These are phyloP conservation scores for Suillus luteus DNA, from an alignment of 768 basidiomycete species.

Conservation along the genomic window DNA sequence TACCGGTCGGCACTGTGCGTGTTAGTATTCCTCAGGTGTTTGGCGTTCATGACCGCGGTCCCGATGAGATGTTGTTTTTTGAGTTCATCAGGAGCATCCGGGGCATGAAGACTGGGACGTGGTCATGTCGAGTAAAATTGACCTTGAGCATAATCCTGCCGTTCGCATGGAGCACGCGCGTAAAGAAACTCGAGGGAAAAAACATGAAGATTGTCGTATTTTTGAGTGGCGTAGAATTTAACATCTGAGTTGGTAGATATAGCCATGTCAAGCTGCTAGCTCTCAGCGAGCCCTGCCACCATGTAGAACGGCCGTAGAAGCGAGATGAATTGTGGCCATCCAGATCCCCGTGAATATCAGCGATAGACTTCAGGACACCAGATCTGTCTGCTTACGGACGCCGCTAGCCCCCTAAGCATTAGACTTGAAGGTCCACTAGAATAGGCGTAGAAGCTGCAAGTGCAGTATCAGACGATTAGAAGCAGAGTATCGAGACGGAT, in stretches of 20 bases:
- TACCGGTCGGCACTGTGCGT: not conserved
- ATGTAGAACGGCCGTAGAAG: not conserved
- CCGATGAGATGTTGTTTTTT: not conserved
- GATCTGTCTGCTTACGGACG: not conserved
- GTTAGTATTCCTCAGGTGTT: not conserved
- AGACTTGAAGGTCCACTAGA: not conserved
- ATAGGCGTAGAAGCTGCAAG: not conserved
- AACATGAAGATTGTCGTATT: not conserved
- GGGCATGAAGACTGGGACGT: not conserved
- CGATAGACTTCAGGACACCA: not conserved
- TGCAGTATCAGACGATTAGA: not conserved
- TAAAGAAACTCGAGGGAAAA: not conserved
- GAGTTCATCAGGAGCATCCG: not conserved
- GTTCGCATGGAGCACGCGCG: slow-evolving; percentile 1
- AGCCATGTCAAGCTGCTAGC: not conserved
- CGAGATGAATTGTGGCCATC: not conserved
- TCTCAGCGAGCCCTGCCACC: not conserved
- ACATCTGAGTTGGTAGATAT: not conserved
- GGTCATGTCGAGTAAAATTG: not conserved
- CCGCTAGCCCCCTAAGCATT: not conserved
- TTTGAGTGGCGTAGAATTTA: not conserved
- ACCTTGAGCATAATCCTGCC: not conserved
- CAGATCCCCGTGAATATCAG: not conserved
- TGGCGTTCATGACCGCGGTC: not conserved
- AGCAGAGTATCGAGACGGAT: not conserved